phyloP scores from a whole-genome alignment of 495 filamentous ascomycete genomes.

The Oleoguttula mirabilis region DNA sequence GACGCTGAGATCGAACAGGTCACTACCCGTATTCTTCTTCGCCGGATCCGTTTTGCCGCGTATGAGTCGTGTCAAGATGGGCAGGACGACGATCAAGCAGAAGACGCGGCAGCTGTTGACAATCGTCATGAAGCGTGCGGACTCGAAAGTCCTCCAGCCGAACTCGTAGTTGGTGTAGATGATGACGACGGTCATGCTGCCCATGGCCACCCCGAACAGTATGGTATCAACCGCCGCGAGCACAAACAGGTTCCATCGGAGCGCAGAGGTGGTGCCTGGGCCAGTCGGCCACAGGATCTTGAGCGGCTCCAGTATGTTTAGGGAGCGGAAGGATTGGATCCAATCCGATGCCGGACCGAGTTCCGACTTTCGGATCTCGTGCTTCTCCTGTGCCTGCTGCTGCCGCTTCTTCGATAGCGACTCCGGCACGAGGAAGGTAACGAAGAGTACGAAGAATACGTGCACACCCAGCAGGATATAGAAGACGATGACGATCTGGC shows the following conservation, averaged over 20 bases:
- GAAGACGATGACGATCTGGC: conserved; percentile 59
- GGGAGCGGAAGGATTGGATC: conserved; percentile 34
- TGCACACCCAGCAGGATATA: conserved; percentile 65
- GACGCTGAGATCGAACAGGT: conserved; percentile 61
- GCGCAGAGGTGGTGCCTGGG: conserved; percentile 41
- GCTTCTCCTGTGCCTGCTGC: conserved; percentile 52
- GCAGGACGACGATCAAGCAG: conserved; percentile 62
- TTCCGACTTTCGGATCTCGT: conserved; percentile 25
- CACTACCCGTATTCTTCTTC: conserved; percentile 53
- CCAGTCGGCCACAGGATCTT: conserved; percentile 63
- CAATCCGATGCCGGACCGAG: conserved; percentile 26
- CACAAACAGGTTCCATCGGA: conserved; percentile 68
- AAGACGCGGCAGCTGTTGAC: conserved; percentile 63
- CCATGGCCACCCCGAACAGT: conserved; percentile 71
- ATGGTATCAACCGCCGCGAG: conserved; percentile 69
- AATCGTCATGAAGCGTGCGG: conserved; percentile 62
- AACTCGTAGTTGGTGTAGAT: conserved; percentile 72
- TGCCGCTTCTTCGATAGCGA: conserved; percentile 62
- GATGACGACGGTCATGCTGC: conserved; percentile 61
- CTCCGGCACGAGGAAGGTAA: conserved; percentile 65
- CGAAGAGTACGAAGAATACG: conserved; percentile 52
- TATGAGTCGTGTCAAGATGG: conserved; percentile 55
- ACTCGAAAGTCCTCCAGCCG: conserved; percentile 66
- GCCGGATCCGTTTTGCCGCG: conserved; percentile 39
- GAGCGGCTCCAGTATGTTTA: conserved; percentile 62